Conservation (phyloP, 2,329 filamentous ascomycete species). For the Lachnellula subtilissima region DNA sequence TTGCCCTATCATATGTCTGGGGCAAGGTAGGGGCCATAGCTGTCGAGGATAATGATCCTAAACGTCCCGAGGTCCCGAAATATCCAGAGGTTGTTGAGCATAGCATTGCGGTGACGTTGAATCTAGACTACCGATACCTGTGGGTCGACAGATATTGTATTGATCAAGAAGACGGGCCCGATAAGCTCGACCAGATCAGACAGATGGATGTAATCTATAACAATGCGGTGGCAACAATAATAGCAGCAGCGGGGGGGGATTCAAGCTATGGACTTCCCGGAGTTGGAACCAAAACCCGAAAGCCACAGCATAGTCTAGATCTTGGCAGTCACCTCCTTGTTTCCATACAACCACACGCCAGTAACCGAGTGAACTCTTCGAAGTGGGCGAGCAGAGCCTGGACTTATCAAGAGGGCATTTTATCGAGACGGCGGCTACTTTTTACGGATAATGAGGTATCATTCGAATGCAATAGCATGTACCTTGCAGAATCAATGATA, state of each 20-base stretch:
- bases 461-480: slow-evolving; percentile 30
- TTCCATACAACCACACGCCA: background rate
- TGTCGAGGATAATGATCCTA: too few species aligned
- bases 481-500: slow-evolving; percentile 29
- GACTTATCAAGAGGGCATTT: slow-evolving; percentile 33
- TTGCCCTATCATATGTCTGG: too few species aligned
- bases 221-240: slow-evolving; percentile 18
- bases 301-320: background rate
- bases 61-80: too few species aligned
- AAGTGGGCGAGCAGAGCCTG: slow-evolving; percentile 27
- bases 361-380: background rate
- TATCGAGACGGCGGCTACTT: slow-evolving; percentile 27
- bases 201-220: slow-evolving; percentile 26
- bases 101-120: slow-evolving; percentile 16
- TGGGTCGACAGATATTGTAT: slow-evolving; percentile 33
- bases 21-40: too few species aligned
- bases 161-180: slow-evolving; percentile 13
- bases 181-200: slow-evolving; percentile 8
- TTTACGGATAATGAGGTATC: slow-evolving; percentile 29
- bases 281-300: slow-evolving; percentile 5
- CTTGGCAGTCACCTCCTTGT: slow-evolving; percentile 3
- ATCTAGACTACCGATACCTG: slow-evolving; percentile 22
- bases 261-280: slow-evolving; percentile 21
- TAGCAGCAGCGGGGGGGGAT: slow-evolving; percentile 18
- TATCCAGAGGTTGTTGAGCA: slow-evolving; percentile 10